Conservation (phyloP, 768 basidiomycete species). For the Trichaptum fuscoviolaceum region DNA sequence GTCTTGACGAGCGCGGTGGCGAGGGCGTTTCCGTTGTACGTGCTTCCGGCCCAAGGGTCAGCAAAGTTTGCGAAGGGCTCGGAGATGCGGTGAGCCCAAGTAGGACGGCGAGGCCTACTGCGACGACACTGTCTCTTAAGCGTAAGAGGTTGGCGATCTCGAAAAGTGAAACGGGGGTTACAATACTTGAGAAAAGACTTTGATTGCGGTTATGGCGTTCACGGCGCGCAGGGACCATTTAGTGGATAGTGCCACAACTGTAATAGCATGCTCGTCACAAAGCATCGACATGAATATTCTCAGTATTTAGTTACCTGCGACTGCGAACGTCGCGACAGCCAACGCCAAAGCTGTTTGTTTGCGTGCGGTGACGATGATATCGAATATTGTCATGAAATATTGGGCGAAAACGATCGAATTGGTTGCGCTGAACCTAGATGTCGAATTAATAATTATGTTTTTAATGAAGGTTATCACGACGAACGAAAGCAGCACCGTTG, state of each 20-base stretch:
- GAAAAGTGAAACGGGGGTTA: constrained; percentile 8
- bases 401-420: constrained; percentile 24
- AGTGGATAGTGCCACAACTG: constrained; percentile 23
- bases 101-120: constrained; percentile 22
- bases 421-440: constrained; percentile 15
- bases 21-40: constrained; percentile 20
- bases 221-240: constrained; percentile 24
- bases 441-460: neutral
- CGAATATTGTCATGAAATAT: constrained; percentile 18
- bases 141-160: neutral
- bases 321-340: constrained; percentile 17
- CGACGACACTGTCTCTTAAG: constrained; percentile 16
- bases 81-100: constrained; percentile 21
- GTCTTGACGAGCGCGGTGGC: constrained; percentile 25
- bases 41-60: constrained; percentile 22
- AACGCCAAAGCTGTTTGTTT: constrained; percentile 19
- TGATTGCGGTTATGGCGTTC: constrained; percentile 20
- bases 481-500: constrained; percentile 21
- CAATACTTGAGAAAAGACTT: constrained; percentile 20
- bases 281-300: too few relatives aligned
- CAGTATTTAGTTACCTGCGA: constrained; percentile 14
- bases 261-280: neutral
- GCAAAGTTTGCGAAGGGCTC: constrained; percentile 27
- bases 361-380: constrained; percentile 15
- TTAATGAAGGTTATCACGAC: constrained; percentile 4